phyloP scores from a whole-genome alignment of 371 early-diverging fungal genomes.

The Mortierella sp. region DNA sequence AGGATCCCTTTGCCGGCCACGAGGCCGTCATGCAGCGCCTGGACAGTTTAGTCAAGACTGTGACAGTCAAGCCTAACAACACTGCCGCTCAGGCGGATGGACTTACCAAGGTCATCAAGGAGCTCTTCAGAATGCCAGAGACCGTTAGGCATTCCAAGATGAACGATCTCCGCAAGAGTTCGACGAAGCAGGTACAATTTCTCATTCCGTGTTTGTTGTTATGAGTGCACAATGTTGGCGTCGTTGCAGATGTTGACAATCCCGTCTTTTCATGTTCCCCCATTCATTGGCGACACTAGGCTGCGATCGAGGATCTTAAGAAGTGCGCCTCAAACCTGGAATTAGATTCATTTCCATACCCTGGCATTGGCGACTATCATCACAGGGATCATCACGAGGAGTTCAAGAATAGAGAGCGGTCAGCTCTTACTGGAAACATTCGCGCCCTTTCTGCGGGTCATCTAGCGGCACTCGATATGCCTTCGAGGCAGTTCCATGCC shows the following conservation, averaged over 20 bases:
- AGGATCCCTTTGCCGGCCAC: slow-evolving; percentile 43
- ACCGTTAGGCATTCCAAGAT: slow-evolving; percentile 36
- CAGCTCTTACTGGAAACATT: slow-evolving; percentile 43
- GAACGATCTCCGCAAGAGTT: slow-evolving; percentile 46
- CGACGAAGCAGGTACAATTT: slow-evolving; percentile 37
- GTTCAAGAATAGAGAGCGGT: slow-evolving; percentile 51
- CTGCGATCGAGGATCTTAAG: slow-evolving; percentile 53
- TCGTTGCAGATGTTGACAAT: not conserved
- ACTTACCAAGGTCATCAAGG: slow-evolving; percentile 46
- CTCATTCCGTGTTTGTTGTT: not conserved
- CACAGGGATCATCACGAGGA: slow-evolving; percentile 51
- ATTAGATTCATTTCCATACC: slow-evolving; percentile 45
- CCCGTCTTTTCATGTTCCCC: not conserved
- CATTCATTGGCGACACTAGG: slow-evolving; percentile 7
- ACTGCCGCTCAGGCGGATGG: slow-evolving; percentile 41
- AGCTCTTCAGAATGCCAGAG: slow-evolving; percentile 41
- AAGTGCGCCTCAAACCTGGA: slow-evolving; percentile 47
- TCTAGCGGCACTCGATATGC: slow-evolving; percentile 22
- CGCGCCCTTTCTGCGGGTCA: slow-evolving; percentile 43
- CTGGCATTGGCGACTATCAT: slow-evolving; percentile 46
- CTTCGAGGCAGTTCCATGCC: slow-evolving; percentile 37
- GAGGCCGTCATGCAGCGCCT: slow-evolving; percentile 46
- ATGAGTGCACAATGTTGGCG: not conserved
- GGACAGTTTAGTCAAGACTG: slow-evolving; percentile 40
- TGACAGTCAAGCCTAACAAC: slow-evolving; percentile 38